Evolutionary conservation across 1,139 yeast genomes (phyloP).

Genomic region (Wickerhamomyces sp.): DNA sequence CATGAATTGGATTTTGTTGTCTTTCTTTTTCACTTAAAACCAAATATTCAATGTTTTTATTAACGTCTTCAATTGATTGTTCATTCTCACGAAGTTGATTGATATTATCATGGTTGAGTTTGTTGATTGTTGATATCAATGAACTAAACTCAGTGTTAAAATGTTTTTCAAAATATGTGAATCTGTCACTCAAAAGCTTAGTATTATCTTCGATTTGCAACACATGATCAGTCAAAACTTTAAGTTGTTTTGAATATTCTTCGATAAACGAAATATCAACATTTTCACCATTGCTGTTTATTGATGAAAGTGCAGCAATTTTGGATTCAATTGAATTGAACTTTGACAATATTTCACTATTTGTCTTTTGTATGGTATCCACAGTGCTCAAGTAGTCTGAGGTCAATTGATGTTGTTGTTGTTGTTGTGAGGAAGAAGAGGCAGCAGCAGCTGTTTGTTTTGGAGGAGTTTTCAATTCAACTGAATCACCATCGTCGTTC

Average conservation of each 20-base stretch:
- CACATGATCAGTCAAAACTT: slow-evolving; percentile 8
- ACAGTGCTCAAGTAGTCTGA: slow-evolving; percentile 2
- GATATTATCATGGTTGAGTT: slow-evolving; percentile 21
- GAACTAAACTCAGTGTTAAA: slow-evolving; percentile 9
- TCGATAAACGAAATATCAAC: slow-evolving; percentile 19
- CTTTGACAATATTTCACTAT: slow-evolving; percentile 11
- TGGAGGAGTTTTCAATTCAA: slow-evolving; percentile 2
- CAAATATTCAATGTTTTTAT: slow-evolving; percentile 16
- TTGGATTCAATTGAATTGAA: slow-evolving; percentile 14
- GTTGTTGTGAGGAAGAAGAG: too few relatives aligned
- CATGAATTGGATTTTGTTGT: slow-evolving; percentile 28
- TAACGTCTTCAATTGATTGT: slow-evolving; percentile 24
- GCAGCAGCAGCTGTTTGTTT: neutral
- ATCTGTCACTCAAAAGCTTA: slow-evolving; percentile 3
- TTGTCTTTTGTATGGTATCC: slow-evolving; percentile 14
- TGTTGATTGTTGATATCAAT: slow-evolving; percentile 11
- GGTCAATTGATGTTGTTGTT: neutral
- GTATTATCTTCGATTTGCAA: slow-evolving; percentile 5
- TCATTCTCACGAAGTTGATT: slow-evolving; percentile 26
- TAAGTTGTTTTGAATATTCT: slow-evolving; percentile 16
- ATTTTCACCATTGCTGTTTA: slow-evolving; percentile 7
- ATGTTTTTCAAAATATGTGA: slow-evolving; percentile 8
- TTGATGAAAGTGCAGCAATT: slow-evolving; percentile 11
- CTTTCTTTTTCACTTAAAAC: slow-evolving; percentile 29
- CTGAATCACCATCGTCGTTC: slow-evolving; percentile 24